These are phyloP conservation scores for Ophiocordyceps unilateralis DNA, from an alignment of 2,329 filamentous ascomycete genomes.

Conservation along the genomic window DNA sequence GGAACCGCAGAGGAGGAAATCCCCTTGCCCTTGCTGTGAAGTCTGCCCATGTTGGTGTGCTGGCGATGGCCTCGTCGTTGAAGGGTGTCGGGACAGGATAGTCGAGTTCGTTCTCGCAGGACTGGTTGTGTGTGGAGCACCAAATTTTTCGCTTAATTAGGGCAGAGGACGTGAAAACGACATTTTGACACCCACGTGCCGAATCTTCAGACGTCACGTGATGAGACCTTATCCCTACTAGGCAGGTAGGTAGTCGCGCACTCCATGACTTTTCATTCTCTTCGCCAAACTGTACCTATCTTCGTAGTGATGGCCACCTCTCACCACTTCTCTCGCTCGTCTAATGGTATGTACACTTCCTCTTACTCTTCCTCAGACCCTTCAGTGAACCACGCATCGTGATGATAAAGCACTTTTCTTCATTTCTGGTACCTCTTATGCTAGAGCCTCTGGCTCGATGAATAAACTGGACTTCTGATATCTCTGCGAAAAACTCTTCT, in stretches of 20 bases:
- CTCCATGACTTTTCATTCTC: no score
- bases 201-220: background rate
- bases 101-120: slow-evolving; percentile 8
- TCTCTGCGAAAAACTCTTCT: background rate
- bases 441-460: slow-evolving; percentile 58
- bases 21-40: slow-evolving; percentile 99
- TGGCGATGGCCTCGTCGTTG: slow-evolving; percentile 19
- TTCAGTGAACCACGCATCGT: slow-evolving; percentile 22
- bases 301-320: no score
- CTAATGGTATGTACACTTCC: slow-evolving; percentile 17
- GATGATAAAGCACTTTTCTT: slow-evolving; percentile 54
- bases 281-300: background rate
- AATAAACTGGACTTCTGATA: slow-evolving; percentile 78
- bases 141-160: slow-evolving; percentile 29
- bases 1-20: slow-evolving; percentile 91
- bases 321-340: background rate
- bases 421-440: slow-evolving; percentile 98
- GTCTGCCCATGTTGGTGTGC: slow-evolving; percentile 68
- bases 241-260: no score
- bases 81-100: slow-evolving; percentile 9
- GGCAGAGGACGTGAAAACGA: slow-evolving; percentile 19
- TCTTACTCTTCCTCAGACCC: background rate
- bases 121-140: slow-evolving; percentile 20
- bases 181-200: background rate
- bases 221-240: background rate